Conservation (phyloP, 768 basidiomycete species). For the Russula sp. region DNA sequence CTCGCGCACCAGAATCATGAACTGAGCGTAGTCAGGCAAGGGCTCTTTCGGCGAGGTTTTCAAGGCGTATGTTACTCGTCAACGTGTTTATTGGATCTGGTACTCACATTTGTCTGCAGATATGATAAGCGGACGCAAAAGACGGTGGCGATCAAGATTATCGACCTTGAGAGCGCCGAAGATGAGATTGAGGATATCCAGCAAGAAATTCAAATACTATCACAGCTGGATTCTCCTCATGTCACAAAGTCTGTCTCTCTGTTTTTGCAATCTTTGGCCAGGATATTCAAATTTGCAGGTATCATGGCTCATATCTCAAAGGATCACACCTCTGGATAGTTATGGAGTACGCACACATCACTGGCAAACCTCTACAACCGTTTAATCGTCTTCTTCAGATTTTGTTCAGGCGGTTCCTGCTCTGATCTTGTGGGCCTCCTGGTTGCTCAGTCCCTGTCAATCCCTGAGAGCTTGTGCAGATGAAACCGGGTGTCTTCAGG, state of each 20-base stretch:
- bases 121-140: conserved; percentile 94
- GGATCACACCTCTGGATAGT: conserved; percentile 98
- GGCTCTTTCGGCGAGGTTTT: conserved; percentile 99
- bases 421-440: conserved; percentile 74
- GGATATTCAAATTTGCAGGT: conserved; percentile 41
- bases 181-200: conserved; percentile 99
- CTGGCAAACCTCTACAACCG: neutral
- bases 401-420: conserved; percentile 97
- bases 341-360: conserved; percentile 66
- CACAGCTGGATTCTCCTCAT: conserved; percentile 90
- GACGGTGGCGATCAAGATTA: conserved; percentile 99
- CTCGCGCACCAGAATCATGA: conserved; percentile 9
- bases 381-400: conserved; percentile 41
- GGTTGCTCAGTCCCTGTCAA: conserved; percentile 20
- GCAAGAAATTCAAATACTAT: conserved; percentile 97
- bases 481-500: conserved; percentile 97
- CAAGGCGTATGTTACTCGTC: conserved; percentile 64
- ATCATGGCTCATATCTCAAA: conserved; percentile 94
- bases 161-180: conserved; percentile 97
- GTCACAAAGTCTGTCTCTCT: conserved; percentile 78
- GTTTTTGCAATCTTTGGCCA: conserved; percentile 24
- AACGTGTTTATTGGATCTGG: conserved; percentile 9
- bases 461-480: conserved; percentile 42
- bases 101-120: conserved; percentile 36
- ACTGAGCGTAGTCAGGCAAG: conserved; percentile 56